These are phyloP conservation scores for Breviolum minutum DNA, from an alignment of 73 alveolate genomes.

Conservation along the genomic window DNA sequence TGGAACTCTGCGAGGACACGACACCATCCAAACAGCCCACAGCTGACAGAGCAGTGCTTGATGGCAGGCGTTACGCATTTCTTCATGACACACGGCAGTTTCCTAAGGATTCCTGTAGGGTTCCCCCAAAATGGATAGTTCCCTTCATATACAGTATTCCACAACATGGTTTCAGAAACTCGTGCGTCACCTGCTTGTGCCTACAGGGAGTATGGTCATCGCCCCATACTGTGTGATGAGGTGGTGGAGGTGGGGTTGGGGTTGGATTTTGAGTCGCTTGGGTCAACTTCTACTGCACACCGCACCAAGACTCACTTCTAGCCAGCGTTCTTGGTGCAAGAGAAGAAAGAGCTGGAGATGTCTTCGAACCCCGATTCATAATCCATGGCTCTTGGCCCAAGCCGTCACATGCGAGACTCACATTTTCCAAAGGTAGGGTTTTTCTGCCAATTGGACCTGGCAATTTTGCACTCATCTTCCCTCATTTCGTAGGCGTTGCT, in stretches of 20 bases:
- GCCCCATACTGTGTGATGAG: conserved; percentile 20
- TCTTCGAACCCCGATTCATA: too few species aligned
- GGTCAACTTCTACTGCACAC: background rate
- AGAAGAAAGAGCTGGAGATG: too few species aligned
- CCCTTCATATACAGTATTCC: background rate
- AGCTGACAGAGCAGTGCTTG: conserved; percentile 1
- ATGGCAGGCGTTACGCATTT: conserved; percentile 8
- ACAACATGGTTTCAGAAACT: too few species aligned
- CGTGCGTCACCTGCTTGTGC: background rate
- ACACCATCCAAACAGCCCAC: background rate
- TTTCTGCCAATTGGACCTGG: background rate
- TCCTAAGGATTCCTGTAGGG: background rate
- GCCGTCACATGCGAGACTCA: background rate
- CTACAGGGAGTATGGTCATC: conserved; percentile 70
- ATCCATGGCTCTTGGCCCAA: too few species aligned
- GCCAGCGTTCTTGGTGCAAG: too few species aligned
- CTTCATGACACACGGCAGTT: background rate
- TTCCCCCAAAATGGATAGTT: background rate
- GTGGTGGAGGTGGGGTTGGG: conserved; percentile 18
- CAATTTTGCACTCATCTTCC: background rate
- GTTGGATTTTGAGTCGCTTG: background rate
- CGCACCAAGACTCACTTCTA: background rate
- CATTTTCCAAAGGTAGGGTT: too few species aligned
- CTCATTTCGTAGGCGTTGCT: background rate
- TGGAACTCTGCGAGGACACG: background rate